phyloP scores from a whole-genome alignment of 176 grass and related monocot genomes.

The Bothriochloa decipiens region DNA sequence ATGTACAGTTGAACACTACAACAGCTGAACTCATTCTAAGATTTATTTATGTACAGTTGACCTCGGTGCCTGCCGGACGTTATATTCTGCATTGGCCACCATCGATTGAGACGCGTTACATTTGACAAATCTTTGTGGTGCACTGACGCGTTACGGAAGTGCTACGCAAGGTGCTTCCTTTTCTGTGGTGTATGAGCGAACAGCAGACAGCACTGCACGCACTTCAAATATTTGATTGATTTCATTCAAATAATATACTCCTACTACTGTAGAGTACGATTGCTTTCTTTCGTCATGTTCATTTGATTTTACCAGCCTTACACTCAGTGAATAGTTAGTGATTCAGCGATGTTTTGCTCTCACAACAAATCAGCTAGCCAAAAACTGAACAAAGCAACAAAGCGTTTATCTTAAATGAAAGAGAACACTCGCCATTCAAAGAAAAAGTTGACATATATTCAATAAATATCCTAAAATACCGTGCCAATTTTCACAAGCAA shows the following conservation, averaged over 20 bases:
- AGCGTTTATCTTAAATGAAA: no score
- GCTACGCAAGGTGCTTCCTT: background rate
- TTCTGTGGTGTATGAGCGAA: background rate
- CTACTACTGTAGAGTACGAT: no score
- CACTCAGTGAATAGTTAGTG: no score
- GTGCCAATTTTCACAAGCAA: conserved; percentile 7
- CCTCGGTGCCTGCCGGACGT: background rate
- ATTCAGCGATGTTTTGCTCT: no score
- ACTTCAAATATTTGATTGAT: conserved; percentile 26
- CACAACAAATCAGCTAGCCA: no score
- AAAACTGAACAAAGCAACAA: no score
- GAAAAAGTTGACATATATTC: background rate
- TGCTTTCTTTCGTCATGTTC: no score
- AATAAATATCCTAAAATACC: conserved; percentile 1
- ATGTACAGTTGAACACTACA: background rate
- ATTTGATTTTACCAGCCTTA: no score
- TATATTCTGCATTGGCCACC: background rate
- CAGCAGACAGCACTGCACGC: background rate
- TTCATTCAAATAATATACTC: background rate
- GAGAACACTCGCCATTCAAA: background rate
- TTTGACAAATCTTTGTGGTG: no score
- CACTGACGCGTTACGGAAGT: no score
- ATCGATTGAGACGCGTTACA: background rate
- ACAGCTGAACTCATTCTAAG: background rate
- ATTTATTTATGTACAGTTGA: no score